A percentile compares a stretch with the other conserved stretches of the same genome.
Evolutionary conservation across 768 basidiomycete genomes (phyloP).

Genomic region (Collybiopsis confluens): DNA sequence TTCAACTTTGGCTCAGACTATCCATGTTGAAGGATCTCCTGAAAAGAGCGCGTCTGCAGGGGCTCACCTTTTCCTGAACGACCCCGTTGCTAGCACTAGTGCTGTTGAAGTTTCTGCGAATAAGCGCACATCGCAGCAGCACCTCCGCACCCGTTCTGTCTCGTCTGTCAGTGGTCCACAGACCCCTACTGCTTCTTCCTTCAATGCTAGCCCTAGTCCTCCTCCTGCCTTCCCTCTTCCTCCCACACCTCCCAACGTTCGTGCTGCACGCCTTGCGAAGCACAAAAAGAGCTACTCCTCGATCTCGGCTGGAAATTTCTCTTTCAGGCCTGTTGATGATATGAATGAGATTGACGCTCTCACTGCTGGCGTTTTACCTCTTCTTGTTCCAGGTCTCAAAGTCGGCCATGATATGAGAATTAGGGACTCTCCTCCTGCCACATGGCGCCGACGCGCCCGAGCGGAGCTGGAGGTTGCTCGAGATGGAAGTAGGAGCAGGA

Average conservation of each 20-base stretch:
- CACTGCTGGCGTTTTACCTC: constrained; percentile 63
- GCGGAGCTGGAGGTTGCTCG: background rate
- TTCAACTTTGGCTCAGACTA: constrained; percentile 63
- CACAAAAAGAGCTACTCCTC: constrained; percentile 66
- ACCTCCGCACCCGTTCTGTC: constrained; percentile 60
- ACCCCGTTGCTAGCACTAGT: constrained; percentile 32
- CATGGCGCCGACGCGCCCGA: constrained; percentile 20
- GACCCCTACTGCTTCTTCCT: constrained; percentile 30
- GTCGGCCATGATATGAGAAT: constrained; percentile 55
- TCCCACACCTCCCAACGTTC: constrained; percentile 68
- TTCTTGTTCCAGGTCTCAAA: constrained; percentile 63
- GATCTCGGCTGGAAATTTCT: constrained; percentile 55
- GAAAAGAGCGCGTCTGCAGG: constrained; percentile 32
- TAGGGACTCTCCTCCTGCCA: constrained; percentile 39
- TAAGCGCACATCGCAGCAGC: constrained; percentile 31
- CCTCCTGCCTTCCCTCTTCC: constrained; percentile 70
- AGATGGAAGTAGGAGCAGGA: background rate
- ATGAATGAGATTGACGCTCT: constrained; percentile 69
- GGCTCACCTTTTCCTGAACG: constrained; percentile 26
- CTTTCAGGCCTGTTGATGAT: constrained; percentile 52
- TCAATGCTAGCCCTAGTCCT: constrained; percentile 40
- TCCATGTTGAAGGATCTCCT: constrained; percentile 49
- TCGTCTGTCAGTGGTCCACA: constrained; percentile 43
- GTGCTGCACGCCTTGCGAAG: constrained; percentile 48
- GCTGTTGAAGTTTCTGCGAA: constrained; percentile 28